Evolutionary conservation across 306 rosid species (phyloP).

Genomic region (Parietaria judaica): DNA sequence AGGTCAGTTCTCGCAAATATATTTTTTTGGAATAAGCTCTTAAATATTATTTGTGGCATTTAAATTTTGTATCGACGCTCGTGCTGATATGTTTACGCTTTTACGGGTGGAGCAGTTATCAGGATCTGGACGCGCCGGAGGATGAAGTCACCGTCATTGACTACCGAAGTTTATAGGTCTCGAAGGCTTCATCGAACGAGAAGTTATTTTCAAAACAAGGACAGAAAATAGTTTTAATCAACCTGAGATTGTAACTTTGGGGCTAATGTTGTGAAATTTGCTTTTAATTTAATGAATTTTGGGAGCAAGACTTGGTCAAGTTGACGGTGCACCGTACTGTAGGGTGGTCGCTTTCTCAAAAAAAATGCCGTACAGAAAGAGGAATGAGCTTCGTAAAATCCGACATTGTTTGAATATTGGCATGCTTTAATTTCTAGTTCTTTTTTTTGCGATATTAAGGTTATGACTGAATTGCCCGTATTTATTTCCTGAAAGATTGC

Average conservation of each 20-base stretch:
- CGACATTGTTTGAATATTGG: too few relatives aligned
- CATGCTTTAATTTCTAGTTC: background rate
- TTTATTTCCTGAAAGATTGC: too few relatives aligned
- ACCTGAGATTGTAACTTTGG: background rate
- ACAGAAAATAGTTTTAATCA: background rate
- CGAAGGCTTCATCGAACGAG: background rate
- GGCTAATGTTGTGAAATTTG: background rate
- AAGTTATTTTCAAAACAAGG: background rate
- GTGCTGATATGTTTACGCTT: background rate
- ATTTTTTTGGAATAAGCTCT: background rate
- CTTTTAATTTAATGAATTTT: too few relatives aligned
- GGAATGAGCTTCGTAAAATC: too few relatives aligned
- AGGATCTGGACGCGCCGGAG: constrained; percentile 92
- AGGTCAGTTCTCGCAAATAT: constrained; percentile 26
- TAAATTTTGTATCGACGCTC: too few relatives aligned
- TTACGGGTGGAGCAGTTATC: constrained; percentile 54
- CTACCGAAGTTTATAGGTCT: constrained; percentile 78
- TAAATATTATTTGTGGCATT: background rate
- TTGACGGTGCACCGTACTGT: too few relatives aligned
- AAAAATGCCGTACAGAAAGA: too few relatives aligned
- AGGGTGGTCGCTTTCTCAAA: too few relatives aligned
- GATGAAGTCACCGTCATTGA: constrained; percentile 98
- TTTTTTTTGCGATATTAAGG: too few relatives aligned
- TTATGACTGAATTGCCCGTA: too few relatives aligned
- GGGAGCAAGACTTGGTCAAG: too few relatives aligned